Conservation (phyloP, 2,329 filamentous ascomycete genomes). For the Fusarium foetens region DNA sequence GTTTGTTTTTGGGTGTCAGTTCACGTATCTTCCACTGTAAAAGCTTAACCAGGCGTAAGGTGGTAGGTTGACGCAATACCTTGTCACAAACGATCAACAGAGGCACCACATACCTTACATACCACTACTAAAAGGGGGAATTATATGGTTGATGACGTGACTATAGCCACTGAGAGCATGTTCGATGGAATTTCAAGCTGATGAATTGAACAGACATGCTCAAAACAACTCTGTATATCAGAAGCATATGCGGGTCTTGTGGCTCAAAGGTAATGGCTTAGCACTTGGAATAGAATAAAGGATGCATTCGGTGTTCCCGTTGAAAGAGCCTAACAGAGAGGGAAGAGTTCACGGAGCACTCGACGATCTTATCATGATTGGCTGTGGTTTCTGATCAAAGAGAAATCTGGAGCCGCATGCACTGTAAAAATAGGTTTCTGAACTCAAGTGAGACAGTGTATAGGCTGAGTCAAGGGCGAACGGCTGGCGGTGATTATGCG, state of each 20-base stretch:
- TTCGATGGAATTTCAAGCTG: neutral
- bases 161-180: neutral
- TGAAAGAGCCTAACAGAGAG: neutral
- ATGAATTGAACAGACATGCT: neutral
- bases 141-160: neutral
- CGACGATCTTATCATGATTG: neutral
- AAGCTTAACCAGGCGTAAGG: neutral
- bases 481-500: constrained; percentile 10
- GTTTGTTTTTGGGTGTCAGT: neutral
- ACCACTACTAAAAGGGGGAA: neutral
- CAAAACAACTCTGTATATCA: neutral
- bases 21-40: neutral
- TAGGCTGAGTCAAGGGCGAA: constrained; percentile 31
- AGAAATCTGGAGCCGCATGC: constrained; percentile 8
- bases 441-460: constrained; percentile 13
- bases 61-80: neutral
- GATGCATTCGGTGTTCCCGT: constrained; percentile 5
- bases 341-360: constrained; percentile 8
- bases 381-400: neutral
- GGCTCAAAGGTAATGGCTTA: neutral
- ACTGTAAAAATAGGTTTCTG: neutral
- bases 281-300: neutral
- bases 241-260: neutral
- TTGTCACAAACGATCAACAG: neutral
- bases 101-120: neutral